Evolutionary conservation across 1,284 basidiomycete species (phyloP).

Genomic region (Blastosporella zonata): DNA sequence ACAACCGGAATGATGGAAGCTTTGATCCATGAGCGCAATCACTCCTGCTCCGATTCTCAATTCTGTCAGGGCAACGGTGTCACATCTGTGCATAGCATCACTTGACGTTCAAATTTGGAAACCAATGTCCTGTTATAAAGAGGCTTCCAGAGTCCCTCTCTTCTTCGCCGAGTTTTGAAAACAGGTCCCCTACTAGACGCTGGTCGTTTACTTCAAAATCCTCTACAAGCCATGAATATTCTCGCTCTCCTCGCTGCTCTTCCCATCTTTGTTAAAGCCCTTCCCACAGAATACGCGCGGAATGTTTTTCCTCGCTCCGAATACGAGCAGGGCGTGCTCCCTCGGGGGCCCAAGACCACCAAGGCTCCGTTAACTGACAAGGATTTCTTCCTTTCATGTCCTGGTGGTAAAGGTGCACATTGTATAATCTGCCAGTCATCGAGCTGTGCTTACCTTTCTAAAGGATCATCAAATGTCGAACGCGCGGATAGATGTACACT

Average conservation of each 20-base stretch:
- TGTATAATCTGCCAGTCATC: not conserved
- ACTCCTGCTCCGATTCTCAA: no score
- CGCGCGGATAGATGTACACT: constrained; percentile 16
- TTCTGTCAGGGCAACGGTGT: not conserved
- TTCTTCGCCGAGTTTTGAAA: constrained; percentile 12
- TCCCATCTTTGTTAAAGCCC: constrained; percentile 10
- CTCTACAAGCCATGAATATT: not conserved
- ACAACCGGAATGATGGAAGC: no score
- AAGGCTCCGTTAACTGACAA: not conserved
- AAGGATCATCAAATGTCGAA: constrained; percentile 10
- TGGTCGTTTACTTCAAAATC: constrained; percentile 14
- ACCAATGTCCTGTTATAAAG: not conserved
- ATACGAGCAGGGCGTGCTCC: no score
- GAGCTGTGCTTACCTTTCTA: not conserved
- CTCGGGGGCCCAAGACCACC: no score
- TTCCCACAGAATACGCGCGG: not conserved
- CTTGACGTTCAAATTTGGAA: not conserved
- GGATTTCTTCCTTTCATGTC: constrained; percentile 16
- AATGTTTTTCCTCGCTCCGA: no score
- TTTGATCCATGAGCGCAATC: no score
- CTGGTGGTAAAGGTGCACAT: constrained; percentile 10
- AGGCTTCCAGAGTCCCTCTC: not conserved
- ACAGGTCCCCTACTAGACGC: constrained; percentile 12
- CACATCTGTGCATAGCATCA: not conserved
- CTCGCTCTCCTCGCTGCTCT: constrained; percentile 2